Evolutionary conservation across 768 basidiomycete species (phyloP), one percentile per base, ranked within the genome.

Genomic region (Psilocybe cyanescens): DNA sequence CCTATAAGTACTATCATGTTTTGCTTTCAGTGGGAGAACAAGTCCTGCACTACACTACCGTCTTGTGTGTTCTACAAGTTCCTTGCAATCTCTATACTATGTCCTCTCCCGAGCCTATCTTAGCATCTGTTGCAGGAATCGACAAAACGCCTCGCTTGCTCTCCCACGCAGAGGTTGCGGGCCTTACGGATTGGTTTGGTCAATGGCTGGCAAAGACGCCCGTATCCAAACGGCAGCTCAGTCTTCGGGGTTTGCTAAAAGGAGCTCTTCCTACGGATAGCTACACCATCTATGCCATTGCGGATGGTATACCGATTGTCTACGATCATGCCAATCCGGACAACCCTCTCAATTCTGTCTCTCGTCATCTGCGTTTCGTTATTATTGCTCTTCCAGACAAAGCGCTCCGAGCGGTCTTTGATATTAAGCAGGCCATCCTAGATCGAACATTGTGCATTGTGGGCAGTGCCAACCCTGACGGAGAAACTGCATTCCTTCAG

Each of bases 141-240:
- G 59, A 60, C 46, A 35, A 29, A 29, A 11, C 19, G 1, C 59
- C 59, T 55, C 52, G 59, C 7, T 29, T 14, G n/a, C 53, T 60
- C 3, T 33, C 53, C 16, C 41, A 14, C 0, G 30, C 8, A 48
- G 59, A 60, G 46, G 33, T 60, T 12, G 48, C 8, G 5, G 45
- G n/a, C 7, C 60, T 56, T 17, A 55, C 54, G 9, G 44, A 61
- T 30, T 56, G 48, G 53, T 57, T 57, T 57, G 55, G 45, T 33
- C 55, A 57, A 48, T 48, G 44, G 41, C 55, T 57, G 1, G 55
- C 55, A 16, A 57, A 14, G 29, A 57, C 55, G 4, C 45, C 55
- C 6, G 31, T 57, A 33, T 45, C 55, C 16, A 31, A 35, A 16
- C 12, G 55, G 45, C 19, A 46, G n/a, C 55, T 57, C 29, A 46